These are phyloP conservation scores for Kitagawia praeruptora DNA, from an alignment of 129 eudicot species.

Conservation along the genomic window DNA sequence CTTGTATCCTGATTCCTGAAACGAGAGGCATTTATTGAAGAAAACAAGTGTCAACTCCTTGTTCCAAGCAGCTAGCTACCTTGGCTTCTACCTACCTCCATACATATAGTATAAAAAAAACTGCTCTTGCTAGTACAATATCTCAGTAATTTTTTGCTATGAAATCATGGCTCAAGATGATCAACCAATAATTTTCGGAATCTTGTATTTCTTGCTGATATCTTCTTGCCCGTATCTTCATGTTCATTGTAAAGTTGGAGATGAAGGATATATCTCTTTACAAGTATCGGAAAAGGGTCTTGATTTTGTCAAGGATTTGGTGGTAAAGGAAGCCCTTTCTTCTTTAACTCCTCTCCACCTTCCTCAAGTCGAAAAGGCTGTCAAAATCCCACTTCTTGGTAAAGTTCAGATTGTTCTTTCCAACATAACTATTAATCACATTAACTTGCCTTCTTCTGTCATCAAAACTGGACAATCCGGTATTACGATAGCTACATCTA, in stretches of 20 bases:
- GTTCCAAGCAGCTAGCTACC: not conserved
- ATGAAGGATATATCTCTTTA: slow-evolving; percentile 45
- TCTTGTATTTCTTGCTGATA: slow-evolving; percentile 6
- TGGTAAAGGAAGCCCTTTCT: slow-evolving; percentile 44
- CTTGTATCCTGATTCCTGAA: not conserved
- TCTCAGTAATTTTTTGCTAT: not conserved
- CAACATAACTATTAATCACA: slow-evolving; percentile 39
- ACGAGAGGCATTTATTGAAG: not conserved
- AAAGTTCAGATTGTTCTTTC: slow-evolving; percentile 51
- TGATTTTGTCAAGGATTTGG: slow-evolving; percentile 52
- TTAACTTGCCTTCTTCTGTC: slow-evolving; percentile 47
- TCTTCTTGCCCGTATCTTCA: not conserved
- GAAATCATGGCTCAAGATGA: slow-evolving; percentile 13
- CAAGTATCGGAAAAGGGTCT: slow-evolving; percentile 65
- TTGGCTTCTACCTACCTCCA: not conserved
- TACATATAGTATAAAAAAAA: not conserved
- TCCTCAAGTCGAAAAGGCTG: slow-evolving; percentile 45
- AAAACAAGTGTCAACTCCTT: not conserved
- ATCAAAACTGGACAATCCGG: slow-evolving; percentile 57
- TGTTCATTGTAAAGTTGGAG: slow-evolving; percentile 28
- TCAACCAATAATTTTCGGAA: not conserved
- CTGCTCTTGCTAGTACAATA: not conserved
- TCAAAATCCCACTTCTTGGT: slow-evolving; percentile 62
- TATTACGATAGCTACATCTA: slow-evolving; percentile 51
- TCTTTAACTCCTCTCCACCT: slow-evolving; percentile 53